These are phyloP conservation scores for Psilocybe tampanensis DNA, from an alignment of 768 basidiomycete genomes.

Conservation along the genomic window DNA sequence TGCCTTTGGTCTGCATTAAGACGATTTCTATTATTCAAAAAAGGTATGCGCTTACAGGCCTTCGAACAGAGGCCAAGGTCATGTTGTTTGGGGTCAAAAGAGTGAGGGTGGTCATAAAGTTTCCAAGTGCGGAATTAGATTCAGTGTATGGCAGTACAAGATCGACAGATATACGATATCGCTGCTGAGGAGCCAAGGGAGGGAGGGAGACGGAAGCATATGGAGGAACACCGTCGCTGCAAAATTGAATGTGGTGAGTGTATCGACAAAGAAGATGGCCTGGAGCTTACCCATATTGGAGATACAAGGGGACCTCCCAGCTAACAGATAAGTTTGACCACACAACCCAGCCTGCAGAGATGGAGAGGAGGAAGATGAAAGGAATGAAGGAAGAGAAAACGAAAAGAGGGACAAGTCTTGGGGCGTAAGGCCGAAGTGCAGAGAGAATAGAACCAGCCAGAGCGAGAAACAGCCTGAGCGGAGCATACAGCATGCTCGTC, in stretches of 20 bases:
- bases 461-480: constrained; percentile 14
- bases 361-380: constrained; percentile 57
- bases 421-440: constrained; percentile 53
- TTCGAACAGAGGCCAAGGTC: constrained; percentile 60
- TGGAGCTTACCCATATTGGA: constrained; percentile 77
- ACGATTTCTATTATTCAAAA: background rate
- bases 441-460: constrained; percentile 25
- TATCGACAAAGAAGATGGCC: background rate
- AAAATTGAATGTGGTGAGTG: constrained; percentile 10
- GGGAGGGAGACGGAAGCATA: constrained; percentile 61
- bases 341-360: constrained; percentile 71
- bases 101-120: constrained; percentile 78
- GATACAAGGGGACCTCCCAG: constrained; percentile 69
- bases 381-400: constrained; percentile 68
- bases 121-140: constrained; percentile 74
- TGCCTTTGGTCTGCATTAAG: constrained; percentile 44
- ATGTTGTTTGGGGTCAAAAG: constrained; percentile 62
- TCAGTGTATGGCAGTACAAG: constrained; percentile 67
- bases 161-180: constrained; percentile 75
- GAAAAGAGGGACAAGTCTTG: constrained; percentile 65
- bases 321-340: constrained; percentile 72
- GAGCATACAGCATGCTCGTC: constrained; percentile 6
- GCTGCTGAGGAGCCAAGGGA: constrained; percentile 56
- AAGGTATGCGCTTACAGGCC: constrained; percentile 54
- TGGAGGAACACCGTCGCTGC: constrained; percentile 65